phyloP scores from a whole-genome alignment of 352 stramenopile genomes.

The Thraustochytrium sp. region DNA sequence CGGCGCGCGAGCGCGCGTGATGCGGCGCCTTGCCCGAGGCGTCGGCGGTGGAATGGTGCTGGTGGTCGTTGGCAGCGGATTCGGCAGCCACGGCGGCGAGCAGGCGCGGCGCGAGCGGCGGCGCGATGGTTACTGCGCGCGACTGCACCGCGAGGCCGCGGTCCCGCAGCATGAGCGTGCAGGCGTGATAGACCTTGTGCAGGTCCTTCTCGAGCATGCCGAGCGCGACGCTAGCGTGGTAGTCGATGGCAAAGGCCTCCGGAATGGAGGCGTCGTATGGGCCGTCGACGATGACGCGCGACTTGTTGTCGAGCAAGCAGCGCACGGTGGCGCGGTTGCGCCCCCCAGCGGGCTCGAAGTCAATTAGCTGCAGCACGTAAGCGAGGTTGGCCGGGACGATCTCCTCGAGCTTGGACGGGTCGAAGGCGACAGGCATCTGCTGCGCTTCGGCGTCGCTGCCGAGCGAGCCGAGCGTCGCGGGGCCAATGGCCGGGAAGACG shows the following conservation, averaged over 20 bases:
- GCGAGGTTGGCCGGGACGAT: neutral
- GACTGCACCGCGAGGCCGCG: neutral
- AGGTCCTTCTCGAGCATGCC: neutral
- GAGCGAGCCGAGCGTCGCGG: neutral
- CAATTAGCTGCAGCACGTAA: neutral
- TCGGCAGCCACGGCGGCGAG: neutral
- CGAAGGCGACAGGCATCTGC: neutral
- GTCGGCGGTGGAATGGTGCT: neutral
- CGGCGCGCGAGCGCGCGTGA: neutral
- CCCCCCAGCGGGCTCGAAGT: neutral
- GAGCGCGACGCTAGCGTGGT: neutral
- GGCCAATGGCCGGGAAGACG: neutral
- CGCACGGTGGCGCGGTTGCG: neutral
- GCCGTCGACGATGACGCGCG: constrained; percentile 16
- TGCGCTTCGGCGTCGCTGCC: neutral
- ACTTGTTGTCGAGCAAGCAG: constrained; percentile 15
- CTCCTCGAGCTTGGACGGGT: neutral
- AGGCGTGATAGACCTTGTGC: neutral
- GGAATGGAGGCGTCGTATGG: neutral
- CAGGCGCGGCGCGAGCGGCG: neutral
- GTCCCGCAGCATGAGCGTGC: neutral
- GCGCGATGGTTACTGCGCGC: neutral
- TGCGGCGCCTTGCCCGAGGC: too few relatives aligned
- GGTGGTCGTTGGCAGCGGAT: neutral
- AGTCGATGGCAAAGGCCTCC: constrained; percentile 26